Evolutionary conservation across 768 basidiomycete species (phyloP).

Genomic region (Termitomyces sp.): DNA sequence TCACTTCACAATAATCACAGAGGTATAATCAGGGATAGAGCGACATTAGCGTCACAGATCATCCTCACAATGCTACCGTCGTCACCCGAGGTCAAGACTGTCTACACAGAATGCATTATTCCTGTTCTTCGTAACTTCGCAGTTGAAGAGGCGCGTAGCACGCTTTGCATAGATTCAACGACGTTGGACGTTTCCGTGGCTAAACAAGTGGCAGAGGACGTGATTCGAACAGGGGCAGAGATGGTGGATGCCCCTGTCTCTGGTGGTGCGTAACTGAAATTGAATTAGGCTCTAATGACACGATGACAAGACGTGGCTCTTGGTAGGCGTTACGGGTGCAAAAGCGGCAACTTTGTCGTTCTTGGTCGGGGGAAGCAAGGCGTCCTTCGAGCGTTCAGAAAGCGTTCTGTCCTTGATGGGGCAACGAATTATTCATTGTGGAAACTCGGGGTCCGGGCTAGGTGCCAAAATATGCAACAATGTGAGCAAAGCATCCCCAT

Average conservation of each 20-base stretch:
- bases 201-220: slow-evolving; percentile 51
- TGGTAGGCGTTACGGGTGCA: slow-evolving; percentile 75
- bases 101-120: slow-evolving; percentile 68
- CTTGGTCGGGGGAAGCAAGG: slow-evolving; percentile 76
- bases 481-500: slow-evolving; percentile 28
- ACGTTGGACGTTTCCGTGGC: slow-evolving; percentile 81
- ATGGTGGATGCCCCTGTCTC: slow-evolving; percentile 96
- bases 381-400: slow-evolving; percentile 49
- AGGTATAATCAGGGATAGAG: slow-evolving; percentile 34
- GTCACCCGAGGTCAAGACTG: slow-evolving; percentile 77
- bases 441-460: slow-evolving; percentile 72
- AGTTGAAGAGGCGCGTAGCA: slow-evolving; percentile 27
- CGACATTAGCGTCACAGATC: slow-evolving; percentile 53
- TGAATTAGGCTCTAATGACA: not conserved
- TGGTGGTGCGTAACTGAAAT: slow-evolving; percentile 52
- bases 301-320: not conserved
- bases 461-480: slow-evolving; percentile 94
- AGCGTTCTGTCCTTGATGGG: slow-evolving; percentile 74
- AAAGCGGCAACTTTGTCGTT: slow-evolving; percentile 86
- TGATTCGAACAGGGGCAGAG: slow-evolving; percentile 48
- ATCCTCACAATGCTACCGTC: slow-evolving; percentile 92
- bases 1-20: slow-evolving; percentile 8
- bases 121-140: slow-evolving; percentile 51
- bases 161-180: slow-evolving; percentile 85
- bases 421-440: slow-evolving; percentile 76